Conservation (phyloP, 1,284 basidiomycete species). For the Marasmius oreades region DNA sequence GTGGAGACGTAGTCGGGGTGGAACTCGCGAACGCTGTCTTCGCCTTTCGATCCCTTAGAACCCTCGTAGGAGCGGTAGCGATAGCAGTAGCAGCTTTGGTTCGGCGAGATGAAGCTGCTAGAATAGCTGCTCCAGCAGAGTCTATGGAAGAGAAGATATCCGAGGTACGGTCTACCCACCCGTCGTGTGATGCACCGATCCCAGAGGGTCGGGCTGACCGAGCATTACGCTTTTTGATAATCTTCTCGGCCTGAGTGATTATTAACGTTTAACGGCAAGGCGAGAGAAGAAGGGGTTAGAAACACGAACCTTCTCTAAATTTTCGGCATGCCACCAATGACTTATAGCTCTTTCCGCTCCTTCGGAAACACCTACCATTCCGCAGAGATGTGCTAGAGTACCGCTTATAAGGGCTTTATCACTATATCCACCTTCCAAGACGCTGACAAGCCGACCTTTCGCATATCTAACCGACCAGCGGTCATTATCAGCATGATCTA, state of each 20-base stretch:
- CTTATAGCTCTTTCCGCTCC: conserved; percentile 34
- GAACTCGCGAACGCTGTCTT: neutral
- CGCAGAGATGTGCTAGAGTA: conserved; percentile 74
- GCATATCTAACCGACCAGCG: conserved; percentile 44
- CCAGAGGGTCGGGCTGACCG: neutral
- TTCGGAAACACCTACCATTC: conserved; percentile 45
- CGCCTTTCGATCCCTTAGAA: neutral
- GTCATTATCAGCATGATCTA: neutral
- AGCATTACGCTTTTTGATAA: conserved; percentile 46
- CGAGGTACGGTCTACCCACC: neutral
- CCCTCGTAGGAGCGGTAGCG: neutral
- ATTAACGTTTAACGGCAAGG: neutral
- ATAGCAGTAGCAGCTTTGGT: neutral
- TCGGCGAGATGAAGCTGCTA: neutral
- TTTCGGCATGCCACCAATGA: conserved; percentile 69
- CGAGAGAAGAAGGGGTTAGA: neutral
- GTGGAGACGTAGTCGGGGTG: neutral
- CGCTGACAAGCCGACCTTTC: conserved; percentile 74
- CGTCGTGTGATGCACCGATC: neutral
- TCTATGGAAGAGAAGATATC: neutral
- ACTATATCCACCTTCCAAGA: conserved; percentile 94
- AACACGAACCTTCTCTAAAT: conserved; percentile 54
- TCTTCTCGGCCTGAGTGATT: conserved; percentile 62
- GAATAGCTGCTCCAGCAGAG: neutral
- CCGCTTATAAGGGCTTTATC: conserved; percentile 85